Conservation (phyloP, 2,329 filamentous ascomycete genomes). For the Tolypocladium endophyticum region DNA sequence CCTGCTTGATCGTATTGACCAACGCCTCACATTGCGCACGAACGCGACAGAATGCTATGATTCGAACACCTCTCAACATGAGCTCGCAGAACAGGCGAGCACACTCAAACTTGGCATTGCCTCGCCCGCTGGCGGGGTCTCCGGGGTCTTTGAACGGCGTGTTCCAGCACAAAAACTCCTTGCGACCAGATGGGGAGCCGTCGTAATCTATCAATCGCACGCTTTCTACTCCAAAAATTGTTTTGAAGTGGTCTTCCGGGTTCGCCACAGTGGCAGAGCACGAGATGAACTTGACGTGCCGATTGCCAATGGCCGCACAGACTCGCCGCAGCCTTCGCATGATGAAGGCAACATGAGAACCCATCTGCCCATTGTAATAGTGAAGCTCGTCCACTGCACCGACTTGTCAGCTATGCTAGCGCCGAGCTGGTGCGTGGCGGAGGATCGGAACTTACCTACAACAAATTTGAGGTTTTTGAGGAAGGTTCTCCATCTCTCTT, state of each 20-base stretch:
- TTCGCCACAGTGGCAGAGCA: conserved; percentile 96
- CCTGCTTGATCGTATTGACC: conserved; percentile 66
- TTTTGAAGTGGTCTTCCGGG: conserved; percentile 80
- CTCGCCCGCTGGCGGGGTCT: conserved; percentile 78
- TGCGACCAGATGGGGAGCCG: conserved; percentile 78
- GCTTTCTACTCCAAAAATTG: conserved; percentile 81
- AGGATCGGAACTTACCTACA: conserved; percentile 40
- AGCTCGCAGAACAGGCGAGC: conserved; percentile 85
- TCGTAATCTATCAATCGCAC: conserved; percentile 81
- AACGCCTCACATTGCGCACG: conserved; percentile 82
- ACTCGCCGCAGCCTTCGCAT: conserved; percentile 83
- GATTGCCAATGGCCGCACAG: conserved; percentile 83
- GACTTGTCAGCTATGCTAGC: neutral
- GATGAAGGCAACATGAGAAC: conserved; percentile 86
- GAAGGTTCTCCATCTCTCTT: conserved; percentile 80
- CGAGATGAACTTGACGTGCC: conserved; percentile 77
- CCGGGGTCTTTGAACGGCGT: conserved; percentile 85
- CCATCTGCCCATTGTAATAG: conserved; percentile 92
- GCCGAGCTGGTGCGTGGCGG: too few species aligned
- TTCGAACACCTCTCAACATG: conserved; percentile 75
- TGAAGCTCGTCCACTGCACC: conserved; percentile 69
- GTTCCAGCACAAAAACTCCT: conserved; percentile 97
- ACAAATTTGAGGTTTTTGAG: conserved; percentile 85
- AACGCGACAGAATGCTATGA: conserved; percentile 87
- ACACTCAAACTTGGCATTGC: conserved; percentile 74